These are phyloP conservation scores for Coemansia sp. DNA, from an alignment of 192 early-diverging fungal genomes.

Conservation along the genomic window DNA sequence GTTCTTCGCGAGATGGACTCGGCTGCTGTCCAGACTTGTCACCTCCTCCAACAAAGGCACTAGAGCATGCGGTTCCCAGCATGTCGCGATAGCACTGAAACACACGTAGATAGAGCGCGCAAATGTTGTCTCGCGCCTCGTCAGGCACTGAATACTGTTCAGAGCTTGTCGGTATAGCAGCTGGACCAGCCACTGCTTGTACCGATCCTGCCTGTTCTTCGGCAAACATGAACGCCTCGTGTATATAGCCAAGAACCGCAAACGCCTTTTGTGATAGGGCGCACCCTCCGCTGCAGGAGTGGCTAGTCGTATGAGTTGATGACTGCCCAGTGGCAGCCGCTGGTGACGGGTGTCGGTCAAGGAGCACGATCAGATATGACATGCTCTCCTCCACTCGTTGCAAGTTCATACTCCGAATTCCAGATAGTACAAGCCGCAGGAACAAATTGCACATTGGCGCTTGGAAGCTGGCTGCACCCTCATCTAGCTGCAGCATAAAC, in stretches of 20 bases:
- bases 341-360: slow-evolving; percentile 31
- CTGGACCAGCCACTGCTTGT: background rate
- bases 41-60: background rate
- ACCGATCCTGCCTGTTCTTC: slow-evolving; percentile 23
- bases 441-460: slow-evolving; percentile 27
- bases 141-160: background rate
- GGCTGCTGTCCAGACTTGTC: background rate
- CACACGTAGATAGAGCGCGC: slow-evolving; percentile 26
- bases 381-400: slow-evolving; percentile 37
- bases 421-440: slow-evolving; percentile 31
- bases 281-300: slow-evolving; percentile 17
- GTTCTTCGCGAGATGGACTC: background rate
- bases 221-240: slow-evolving; percentile 47
- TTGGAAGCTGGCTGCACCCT: background rate
- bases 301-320: background rate
- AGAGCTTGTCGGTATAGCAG: background rate
- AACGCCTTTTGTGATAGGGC: slow-evolving; percentile 8
- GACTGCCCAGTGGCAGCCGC: background rate
- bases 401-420: slow-evolving; percentile 37
- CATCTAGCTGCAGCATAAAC: slow-evolving; percentile 33
- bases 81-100: slow-evolving; percentile 25
- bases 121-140: slow-evolving; percentile 13
- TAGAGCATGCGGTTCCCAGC: background rate
- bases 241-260: slow-evolving; percentile 36
- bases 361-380: slow-evolving; percentile 14